Evolutionary conservation across 2,329 filamentous ascomycete genomes (phyloP), one percentile per base, ranked within the genome.

Genomic region (Salinomyces thailandicus): DNA sequence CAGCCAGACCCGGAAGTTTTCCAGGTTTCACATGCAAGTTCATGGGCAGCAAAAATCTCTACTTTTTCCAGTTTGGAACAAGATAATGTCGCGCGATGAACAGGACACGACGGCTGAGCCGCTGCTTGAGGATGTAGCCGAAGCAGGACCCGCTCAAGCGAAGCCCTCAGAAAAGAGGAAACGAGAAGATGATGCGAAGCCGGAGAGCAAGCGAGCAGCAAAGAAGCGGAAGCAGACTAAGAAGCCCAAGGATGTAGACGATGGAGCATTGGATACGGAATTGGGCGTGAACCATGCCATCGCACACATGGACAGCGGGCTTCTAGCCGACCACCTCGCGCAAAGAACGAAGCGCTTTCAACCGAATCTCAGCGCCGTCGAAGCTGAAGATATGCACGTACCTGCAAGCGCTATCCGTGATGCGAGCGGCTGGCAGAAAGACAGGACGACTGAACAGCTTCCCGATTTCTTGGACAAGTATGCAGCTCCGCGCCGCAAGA

Each of bases 311-410:
- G 85, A 94, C 59, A 79, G 76, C 42, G 75, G 79, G 47, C 69
- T 95, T 28, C 66, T 95, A 31, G 84, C 87, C 2, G 89, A 95
- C 58, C 79, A 94, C 58, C 69, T 95, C 43, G 82, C 82, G 5
- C 80, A 91, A 54, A 76, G 82, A 54, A 80, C 84, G 36, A 76
- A 73, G 46, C 73, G 81, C 16, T 93, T 89, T 53, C 83, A 85
- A 36, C 76, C 74, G 18, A 81, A 94, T 35, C 61, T 95, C 52
- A 94, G 83, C 49, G 67, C 77, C 1, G 73, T 96, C 27, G 91
- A 98, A 62, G 66, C 93, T 19, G 79, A 84, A 38, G 87, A 95
- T 55, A 67, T 85, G 52, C 79, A 82, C 37, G 70, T 96, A 35
- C 77, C 85, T 87, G 85, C 79, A 44, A 77, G 70, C 44, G 75